Evolutionary conservation across 345 rosid species (phyloP), one percentile per base, ranked within the genome.

Genomic region (Passiflora organensis): DNA sequence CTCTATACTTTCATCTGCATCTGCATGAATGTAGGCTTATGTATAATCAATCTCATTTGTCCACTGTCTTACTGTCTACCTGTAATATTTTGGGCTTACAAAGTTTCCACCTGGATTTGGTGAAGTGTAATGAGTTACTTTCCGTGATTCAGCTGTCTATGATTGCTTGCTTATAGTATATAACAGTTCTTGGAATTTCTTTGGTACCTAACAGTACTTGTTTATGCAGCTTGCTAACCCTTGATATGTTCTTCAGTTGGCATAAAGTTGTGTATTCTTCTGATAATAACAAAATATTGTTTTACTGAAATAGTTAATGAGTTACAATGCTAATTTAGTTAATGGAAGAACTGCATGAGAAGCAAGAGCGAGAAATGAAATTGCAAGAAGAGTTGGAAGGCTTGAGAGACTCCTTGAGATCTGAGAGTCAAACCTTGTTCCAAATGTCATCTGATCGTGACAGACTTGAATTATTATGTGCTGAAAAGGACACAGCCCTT

Each of bases 361-460:
- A 81, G 73, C 76, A 68, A 63, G 70, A 59, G 32, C 79, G 77
- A 73, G 93, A 84, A 68, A 63, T 54, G 28, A 68, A 71, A 60
- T 48, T 87, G 72, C 93, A 68, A 65, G 93, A 82, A 70, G 90
- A 88, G 67, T 61, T 86, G 75, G 84, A 82, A 59, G 55, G 69
- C 57, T 43, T 82, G 71, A 73, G 72, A 76, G 85, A 62, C 62
- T 62, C 76, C 60, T 76, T 82, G 75, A 86, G 76, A 71, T 61
- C 59, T 55, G 96, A 82, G 73, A 76, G 77, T 82, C 79, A 82
- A 60, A 82, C 72, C 53, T 15, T 76, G 38, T 68, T 71, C 62
- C 85, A 83, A 55, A 72, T 81, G 59, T 58, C 64, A 20, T 32
- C 46, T 38, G 87, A 88, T 53, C 73, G 69, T 61, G 95, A 84